These are phyloP conservation scores for Pedinophyceae sp. DNA, from an alignment of 139 green algal species.

Conservation along the genomic window DNA sequence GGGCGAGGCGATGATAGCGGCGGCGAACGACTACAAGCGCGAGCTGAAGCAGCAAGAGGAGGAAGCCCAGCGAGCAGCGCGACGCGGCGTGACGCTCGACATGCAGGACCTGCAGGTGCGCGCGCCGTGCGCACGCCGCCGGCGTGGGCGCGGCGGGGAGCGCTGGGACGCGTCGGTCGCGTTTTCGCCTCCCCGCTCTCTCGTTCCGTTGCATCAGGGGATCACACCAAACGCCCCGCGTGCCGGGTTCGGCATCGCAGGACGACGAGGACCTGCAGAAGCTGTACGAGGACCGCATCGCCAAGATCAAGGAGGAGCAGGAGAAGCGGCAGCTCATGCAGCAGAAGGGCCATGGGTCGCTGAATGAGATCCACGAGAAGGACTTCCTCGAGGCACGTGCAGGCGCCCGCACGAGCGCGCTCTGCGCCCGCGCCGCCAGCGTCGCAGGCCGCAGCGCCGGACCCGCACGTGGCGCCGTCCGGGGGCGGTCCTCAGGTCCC, in stretches of 20 bases:
- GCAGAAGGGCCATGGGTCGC: conserved; percentile 63
- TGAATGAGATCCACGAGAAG: conserved; percentile 41
- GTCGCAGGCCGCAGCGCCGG: no score
- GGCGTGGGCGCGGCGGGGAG: no score
- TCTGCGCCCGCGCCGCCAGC: no score
- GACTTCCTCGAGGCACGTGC: conserved; percentile 90
- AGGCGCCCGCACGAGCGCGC: no score
- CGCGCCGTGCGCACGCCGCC: neutral
- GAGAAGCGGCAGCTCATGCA: conserved; percentile 61
- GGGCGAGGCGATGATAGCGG: conserved; percentile 60
- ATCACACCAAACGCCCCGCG: conserved; percentile 3
- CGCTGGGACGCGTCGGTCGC: no score
- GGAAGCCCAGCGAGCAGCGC: neutral
- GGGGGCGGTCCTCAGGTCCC: no score
- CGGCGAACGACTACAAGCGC: conserved; percentile 56
- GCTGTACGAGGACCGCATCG: conserved; percentile 49
- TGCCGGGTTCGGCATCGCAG: conserved; percentile 26
- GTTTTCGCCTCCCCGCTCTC: conserved; percentile 1
- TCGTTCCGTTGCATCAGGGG: conserved; percentile 15
- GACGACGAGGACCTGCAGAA: conserved; percentile 37
- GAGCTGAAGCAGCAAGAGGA: neutral
- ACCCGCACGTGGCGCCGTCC: no score
- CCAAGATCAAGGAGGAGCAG: conserved; percentile 47
- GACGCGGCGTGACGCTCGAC: neutral
- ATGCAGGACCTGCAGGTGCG: conserved; percentile 13